Evolutionary conservation across 176 grass and related monocot species (phyloP).

Genomic region (Aegilops longissima): DNA sequence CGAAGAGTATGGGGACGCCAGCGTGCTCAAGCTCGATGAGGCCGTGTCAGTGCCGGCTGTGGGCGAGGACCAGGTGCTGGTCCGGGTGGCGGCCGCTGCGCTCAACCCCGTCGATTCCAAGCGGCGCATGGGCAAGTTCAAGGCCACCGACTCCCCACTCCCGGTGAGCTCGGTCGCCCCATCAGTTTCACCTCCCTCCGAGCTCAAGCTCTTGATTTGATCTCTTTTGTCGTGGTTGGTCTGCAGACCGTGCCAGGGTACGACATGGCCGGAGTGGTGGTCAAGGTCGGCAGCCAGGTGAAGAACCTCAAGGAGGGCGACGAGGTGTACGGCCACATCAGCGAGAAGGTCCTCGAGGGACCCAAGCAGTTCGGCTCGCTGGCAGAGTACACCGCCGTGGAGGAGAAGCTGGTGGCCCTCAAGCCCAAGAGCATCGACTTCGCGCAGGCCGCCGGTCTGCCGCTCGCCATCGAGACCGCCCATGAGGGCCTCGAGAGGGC

Average conservation of each 20-base stretch:
- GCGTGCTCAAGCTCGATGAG: conserved; percentile 58
- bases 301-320: conserved; percentile 70
- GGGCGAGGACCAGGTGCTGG: conserved; percentile 74
- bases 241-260: conserved; percentile 90
- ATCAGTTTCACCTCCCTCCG: neutral
- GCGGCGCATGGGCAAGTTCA: conserved; percentile 82
- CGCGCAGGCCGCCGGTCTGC: conserved; percentile 60
- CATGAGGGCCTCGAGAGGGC: conserved; percentile 63
- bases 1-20: conserved; percentile 72
- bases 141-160: conserved; percentile 81
- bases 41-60: conserved; percentile 54
- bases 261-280: conserved; percentile 74
- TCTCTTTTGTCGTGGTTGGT: neutral
- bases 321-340: conserved; percentile 95
- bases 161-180: conserved; percentile 41
- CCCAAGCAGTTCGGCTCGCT: conserved; percentile 88
- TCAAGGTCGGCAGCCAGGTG: conserved; percentile 75
- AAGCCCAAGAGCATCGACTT: conserved; percentile 82
- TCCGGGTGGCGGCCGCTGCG: conserved; percentile 68
- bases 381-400: conserved; percentile 80
- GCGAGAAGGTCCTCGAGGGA: conserved; percentile 73
- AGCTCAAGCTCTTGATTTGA: neutral
- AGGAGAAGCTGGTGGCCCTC: conserved; percentile 79
- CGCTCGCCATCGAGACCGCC: conserved; percentile 74
- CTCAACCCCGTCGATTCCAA: conserved; percentile 91